A percentile compares a stretch with the other conserved stretches of the same genome.
Conservation (phyloP, 2,329 filamentous ascomycete genomes). For the Apiospora arundinis region DNA sequence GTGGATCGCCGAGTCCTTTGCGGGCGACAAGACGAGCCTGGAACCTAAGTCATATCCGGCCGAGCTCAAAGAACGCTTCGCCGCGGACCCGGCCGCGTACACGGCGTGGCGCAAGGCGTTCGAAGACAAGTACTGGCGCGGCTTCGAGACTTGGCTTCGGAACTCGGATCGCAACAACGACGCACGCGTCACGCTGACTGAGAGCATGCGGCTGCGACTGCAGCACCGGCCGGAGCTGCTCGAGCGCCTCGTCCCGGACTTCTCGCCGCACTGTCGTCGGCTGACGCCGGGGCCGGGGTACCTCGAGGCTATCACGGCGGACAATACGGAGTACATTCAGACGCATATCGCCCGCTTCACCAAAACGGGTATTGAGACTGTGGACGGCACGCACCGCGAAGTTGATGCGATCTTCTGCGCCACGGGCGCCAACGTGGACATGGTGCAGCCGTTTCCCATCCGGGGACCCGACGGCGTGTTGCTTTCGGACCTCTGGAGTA, state of each 20-base stretch:
- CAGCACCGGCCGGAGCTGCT: conserved; percentile 61
- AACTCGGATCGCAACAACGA: conserved; percentile 56
- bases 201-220: conserved; percentile 61
- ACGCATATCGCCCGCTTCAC: conserved; percentile 65
- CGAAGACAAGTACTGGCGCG: conserved; percentile 67
- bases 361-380: conserved; percentile 63
- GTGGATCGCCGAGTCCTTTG: conserved; percentile 71
- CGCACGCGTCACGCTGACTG: conserved; percentile 52
- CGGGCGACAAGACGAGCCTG: conserved; percentile 59
- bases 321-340: conserved; percentile 67
- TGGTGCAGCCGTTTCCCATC: conserved; percentile 67
- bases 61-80: conserved; percentile 61
- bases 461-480: conserved; percentile 56
- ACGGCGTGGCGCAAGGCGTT: conserved; percentile 62
- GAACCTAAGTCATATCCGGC: conserved; percentile 60
- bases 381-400: conserved; percentile 60
- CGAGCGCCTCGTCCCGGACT: conserved; percentile 64
- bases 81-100: conserved; percentile 64
- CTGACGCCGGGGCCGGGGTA: conserved; percentile 72
- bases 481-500: conserved; percentile 59
- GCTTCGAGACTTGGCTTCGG: conserved; percentile 61
- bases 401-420: conserved; percentile 73
- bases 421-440: conserved; percentile 68
- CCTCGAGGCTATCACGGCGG: conserved; percentile 66
- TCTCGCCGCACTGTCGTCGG: conserved; percentile 68